Conservation (phyloP, 2,329 filamentous ascomycete species). For the Trichoderma sp. region DNA sequence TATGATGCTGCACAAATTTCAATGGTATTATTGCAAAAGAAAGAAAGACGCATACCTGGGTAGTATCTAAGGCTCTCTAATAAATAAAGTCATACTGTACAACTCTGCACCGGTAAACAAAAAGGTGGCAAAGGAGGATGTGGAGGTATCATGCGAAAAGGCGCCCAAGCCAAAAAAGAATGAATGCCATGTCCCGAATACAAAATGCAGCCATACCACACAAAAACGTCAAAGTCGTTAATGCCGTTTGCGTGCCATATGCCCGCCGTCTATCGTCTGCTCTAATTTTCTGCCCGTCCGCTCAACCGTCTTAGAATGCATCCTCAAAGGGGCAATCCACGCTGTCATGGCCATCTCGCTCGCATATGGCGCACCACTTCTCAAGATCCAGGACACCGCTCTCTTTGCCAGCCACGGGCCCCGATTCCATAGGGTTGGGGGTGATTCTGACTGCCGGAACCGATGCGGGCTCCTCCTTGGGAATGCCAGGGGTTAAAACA, state of each 20-base stretch:
- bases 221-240: slow-evolving; percentile 26
- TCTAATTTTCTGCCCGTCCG: background rate
- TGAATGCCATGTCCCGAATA: slow-evolving; percentile 27
- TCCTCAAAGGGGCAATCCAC: slow-evolving; percentile 94
- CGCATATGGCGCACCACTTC: slow-evolving; percentile 97
- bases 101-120: slow-evolving; percentile 3
- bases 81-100: background rate
- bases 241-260: slow-evolving; percentile 19
- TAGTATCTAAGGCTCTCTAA: slow-evolving; percentile 16
- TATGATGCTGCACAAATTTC: background rate
- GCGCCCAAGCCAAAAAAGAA: slow-evolving; percentile 31
- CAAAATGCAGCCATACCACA: slow-evolving; percentile 21
- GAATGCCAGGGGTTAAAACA: slow-evolving; percentile 55
- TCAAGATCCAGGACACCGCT: slow-evolving; percentile 76
- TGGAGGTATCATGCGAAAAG: slow-evolving; percentile 39
- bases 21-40: slow-evolving; percentile 25
- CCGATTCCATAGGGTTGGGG: slow-evolving; percentile 64
- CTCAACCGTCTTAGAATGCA: slow-evolving; percentile 53
- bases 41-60: background rate
- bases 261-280: slow-evolving; percentile 16
- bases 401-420: slow-evolving; percentile 74
- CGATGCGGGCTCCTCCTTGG: slow-evolving; percentile 43
- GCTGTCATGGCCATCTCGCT: slow-evolving; percentile 94
- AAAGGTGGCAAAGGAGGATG: slow-evolving; percentile 30
- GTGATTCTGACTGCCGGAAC: slow-evolving; percentile 50